Evolutionary conservation across 768 basidiomycete genomes (phyloP), one percentile per base, ranked within the genome.

Genomic region (Suillus spraguei): DNA sequence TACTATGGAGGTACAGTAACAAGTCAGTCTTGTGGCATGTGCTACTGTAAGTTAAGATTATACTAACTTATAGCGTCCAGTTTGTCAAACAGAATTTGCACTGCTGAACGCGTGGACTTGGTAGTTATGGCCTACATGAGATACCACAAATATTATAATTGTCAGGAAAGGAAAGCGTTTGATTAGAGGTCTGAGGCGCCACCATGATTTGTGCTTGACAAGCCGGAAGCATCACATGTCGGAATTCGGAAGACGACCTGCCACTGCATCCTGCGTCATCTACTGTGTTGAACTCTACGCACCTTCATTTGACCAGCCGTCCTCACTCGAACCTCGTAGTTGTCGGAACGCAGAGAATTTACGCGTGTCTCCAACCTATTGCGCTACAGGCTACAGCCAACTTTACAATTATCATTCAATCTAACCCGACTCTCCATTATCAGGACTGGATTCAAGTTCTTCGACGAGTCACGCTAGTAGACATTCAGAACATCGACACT

Each of bases 231-330:
- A 39, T 33, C 17, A 13, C 20, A 53, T 35, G 17, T 58, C 56
- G 56, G 38, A 20, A 58, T 20, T 41, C 56, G 56, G 56, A 41
- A 39, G 24, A 28, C 22, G 13, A n/a, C 4, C 54, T 38, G 54
- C 35, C 55, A 56, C 55, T 47, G 46, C 22, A 14, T 22, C 10
- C 46, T 50, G 53, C 53, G 35, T 36, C 35, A 53, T 53, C 52
- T 53, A n/a, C 50, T 28, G 50, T 20, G 28, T 50, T 4, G 17
- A 28, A 9, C 24, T 32, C 28, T 52, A 32, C 28, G 7, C 47
- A 24, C 47, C 14, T 49, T 49, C 24, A 8, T 14, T 49, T 28
- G 14, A 17, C 28, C 14, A 32, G 16, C 14, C 7, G 28, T 49
- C 49, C 49, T n/a, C 35, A 54, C 53, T 16, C 3, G 13, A 54